These are phyloP conservation scores for Acer negundo DNA, from an alignment of 345 rosid species.

Conservation along the genomic window DNA sequence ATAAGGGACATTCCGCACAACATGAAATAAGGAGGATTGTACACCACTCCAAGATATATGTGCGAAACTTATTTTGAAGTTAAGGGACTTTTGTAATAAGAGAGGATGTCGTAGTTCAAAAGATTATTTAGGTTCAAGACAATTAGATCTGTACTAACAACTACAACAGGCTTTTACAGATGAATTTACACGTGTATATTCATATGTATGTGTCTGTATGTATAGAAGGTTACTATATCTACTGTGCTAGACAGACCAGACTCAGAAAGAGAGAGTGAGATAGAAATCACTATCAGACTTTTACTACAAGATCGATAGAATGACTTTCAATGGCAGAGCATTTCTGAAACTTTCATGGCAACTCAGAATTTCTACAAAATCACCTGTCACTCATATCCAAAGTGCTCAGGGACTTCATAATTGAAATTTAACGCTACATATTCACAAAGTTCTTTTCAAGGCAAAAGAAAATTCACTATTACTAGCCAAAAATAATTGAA, in stretches of 20 bases:
- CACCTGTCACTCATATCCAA: not conserved
- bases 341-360: not conserved
- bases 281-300: too few relatives aligned
- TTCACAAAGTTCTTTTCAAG: not conserved
- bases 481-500: constrained; percentile 14
- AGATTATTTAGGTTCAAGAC: not conserved
- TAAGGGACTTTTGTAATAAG: not conserved
- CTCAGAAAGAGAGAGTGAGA: not conserved
- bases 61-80: too few relatives aligned
- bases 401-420: not conserved
- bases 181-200: too few relatives aligned
- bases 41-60: too few relatives aligned
- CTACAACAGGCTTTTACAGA: not conserved
- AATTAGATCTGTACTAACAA: not conserved
- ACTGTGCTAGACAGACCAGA: not conserved
- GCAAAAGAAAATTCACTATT: too few relatives aligned
- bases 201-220: not conserved
- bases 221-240: too few relatives aligned
- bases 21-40: not conserved
- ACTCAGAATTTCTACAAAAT: not conserved
- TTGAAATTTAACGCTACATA: not conserved
- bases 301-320: not conserved
- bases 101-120: not conserved
- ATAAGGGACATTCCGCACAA: not conserved
- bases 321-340: not conserved